Conservation (phyloP, 176 grass and related monocot genomes). For the Rhynchospora tenuis region DNA sequence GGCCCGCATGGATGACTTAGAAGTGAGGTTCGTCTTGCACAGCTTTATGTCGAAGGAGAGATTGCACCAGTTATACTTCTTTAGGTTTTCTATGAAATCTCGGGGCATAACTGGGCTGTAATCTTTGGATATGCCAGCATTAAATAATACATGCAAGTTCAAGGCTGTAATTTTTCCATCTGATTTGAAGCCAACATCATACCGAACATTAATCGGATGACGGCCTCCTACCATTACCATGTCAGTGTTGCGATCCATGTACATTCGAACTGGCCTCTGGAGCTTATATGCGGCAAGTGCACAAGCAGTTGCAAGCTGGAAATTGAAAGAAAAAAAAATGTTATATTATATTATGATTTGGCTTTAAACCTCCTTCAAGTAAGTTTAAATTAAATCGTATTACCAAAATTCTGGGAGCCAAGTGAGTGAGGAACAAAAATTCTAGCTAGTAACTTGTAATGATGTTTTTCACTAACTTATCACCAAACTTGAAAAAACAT, state of each 20-base stretch:
- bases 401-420: too few species aligned
- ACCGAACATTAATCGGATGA: conserved; percentile 61
- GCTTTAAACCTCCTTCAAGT: too few species aligned
- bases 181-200: conserved; percentile 73
- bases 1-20: conserved; percentile 70
- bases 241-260: conserved; percentile 62
- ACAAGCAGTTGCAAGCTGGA: conserved; percentile 56
- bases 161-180: conserved; percentile 75
- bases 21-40: conserved; percentile 72
- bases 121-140: conserved; percentile 64
- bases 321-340: neutral
- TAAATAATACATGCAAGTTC: conserved; percentile 43
- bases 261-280: conserved; percentile 54
- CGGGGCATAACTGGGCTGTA: conserved; percentile 39
- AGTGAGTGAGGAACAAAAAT: too few species aligned
- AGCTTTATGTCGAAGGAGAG: conserved; percentile 63
- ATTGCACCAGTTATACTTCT: conserved; percentile 71
- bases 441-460: too few species aligned
- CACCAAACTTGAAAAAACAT: too few species aligned
- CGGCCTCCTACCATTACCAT: conserved; percentile 70
- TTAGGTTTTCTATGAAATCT: conserved; percentile 31
- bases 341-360: too few species aligned
- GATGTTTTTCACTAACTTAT: too few species aligned
- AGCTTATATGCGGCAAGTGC: conserved; percentile 63
- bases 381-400: too few species aligned